Evolutionary conservation across 768 basidiomycete species (phyloP).

Genomic region (Chalciporus sphaerocephalus): DNA sequence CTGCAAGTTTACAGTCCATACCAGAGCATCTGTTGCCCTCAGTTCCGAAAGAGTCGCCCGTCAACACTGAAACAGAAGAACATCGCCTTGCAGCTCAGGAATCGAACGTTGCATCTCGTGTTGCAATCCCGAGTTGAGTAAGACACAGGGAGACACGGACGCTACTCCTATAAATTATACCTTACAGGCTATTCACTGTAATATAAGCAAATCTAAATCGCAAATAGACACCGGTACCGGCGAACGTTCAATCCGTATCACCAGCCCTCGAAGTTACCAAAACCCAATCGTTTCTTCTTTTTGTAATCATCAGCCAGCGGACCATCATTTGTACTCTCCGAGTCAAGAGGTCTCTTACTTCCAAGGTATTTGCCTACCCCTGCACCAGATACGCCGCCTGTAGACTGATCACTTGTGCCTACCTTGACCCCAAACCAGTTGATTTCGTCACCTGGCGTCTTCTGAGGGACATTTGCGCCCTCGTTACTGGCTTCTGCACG

Average conservation of each 20-base stretch:
- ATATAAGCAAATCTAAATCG: constrained; percentile 6
- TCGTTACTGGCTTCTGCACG: constrained; percentile 30
- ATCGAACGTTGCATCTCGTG: constrained; percentile 3
- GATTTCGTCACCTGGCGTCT: constrained; percentile 61
- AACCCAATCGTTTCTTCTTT: constrained; percentile 82
- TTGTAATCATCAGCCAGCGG: constrained; percentile 46
- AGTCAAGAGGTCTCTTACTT: constrained; percentile 43
- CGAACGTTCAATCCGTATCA: constrained; percentile 26
- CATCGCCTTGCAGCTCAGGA: background rate
- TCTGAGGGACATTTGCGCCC: constrained; percentile 35
- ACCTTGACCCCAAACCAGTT: constrained; percentile 92
- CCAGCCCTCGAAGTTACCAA: constrained; percentile 89
- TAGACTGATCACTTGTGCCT: constrained; percentile 41
- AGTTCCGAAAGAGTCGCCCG: constrained; percentile 47
- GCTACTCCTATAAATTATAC: background rate
- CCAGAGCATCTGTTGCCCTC: constrained; percentile 46
- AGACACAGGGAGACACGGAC: background rate
- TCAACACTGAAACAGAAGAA: constrained; percentile 25
- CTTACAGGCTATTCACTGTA: constrained; percentile 7
- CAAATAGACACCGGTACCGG: background rate
- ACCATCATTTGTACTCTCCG: constrained; percentile 17
- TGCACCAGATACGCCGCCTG: constrained; percentile 26
- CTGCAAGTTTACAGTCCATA: constrained; percentile 37
- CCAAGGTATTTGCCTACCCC: constrained; percentile 81
- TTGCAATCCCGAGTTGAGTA: constrained; percentile 25